Evolutionary conservation across 352 stramenopile species (phyloP), one percentile per base, ranked within the genome.

Genomic region (Globisporangium emineosum): DNA sequence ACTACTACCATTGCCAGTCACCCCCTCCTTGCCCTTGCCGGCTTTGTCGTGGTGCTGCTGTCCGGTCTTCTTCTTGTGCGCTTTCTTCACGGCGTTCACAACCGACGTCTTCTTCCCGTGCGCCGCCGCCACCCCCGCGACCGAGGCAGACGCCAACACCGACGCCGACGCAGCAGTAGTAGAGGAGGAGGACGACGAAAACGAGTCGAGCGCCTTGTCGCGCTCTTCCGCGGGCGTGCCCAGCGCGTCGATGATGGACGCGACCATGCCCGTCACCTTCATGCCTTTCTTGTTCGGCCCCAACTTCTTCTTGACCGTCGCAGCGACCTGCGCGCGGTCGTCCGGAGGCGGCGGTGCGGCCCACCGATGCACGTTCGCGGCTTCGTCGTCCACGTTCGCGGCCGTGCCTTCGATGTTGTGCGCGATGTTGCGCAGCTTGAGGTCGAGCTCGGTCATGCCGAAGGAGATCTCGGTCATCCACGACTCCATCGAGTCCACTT

Each of bases 381-480:
- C 60, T 62, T 80, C 66, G 29, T 77, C 73, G 21, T 90, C 83
- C n/a, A 88, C 81, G 30, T 86, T 84, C 5, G 79, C 78, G 4
- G 77, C 69, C 13, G 78, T 88, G n/a, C 83, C 83, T 56, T 93
- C 83, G 37, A 91, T 93, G 62, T 91, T 93, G 63, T 93, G 83
- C 9, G 83, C 83, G 29, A 93, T 93, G 42, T 89, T 93, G 25
- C 82, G 72, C 37, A 93, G 68, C 61, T 90, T 84, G 21, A 83
- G 69, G 67, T 93, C 83, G 27, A 93, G 63, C 58, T 93, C 83
- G 2, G 77, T 86, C 76, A 93, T 89, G 2, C 83, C 81, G 21
- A 80, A 89, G 62, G 77, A 86, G 49, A 93, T 82, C 17, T 89
- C 80, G 7, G 78, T 89, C 30, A 93, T 65, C 81, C 81, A 93